phyloP scores from a whole-genome alignment of 2,329 filamentous ascomycete species.

The Metarhizium sp. region DNA sequence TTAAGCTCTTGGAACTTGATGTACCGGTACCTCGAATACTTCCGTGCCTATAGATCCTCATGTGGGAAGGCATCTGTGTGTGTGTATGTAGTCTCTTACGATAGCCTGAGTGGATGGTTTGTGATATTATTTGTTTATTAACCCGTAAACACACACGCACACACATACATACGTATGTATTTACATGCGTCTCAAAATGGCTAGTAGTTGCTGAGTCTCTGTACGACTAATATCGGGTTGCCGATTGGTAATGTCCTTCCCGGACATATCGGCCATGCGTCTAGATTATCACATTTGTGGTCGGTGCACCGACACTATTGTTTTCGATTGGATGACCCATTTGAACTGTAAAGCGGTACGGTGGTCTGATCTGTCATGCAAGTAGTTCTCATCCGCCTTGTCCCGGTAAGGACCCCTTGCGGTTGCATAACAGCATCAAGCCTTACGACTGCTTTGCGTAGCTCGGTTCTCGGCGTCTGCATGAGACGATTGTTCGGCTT shows the following conservation, averaged over 20 bases:
- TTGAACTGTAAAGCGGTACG: not conserved
- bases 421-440: not conserved
- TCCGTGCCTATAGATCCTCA: not conserved
- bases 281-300: not conserved
- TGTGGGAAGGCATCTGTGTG: not conserved
- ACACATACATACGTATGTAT: not conserved
- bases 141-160: not conserved
- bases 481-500: not conserved
- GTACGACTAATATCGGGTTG: not conserved
- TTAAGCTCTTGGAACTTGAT: not conserved
- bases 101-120: not conserved
- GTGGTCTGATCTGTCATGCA: not conserved
- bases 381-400: not conserved
- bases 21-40: no score
- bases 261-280: not conserved
- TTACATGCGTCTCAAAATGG: not conserved
- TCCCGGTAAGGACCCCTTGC: not conserved
- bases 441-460: not conserved
- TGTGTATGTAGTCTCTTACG: not conserved
- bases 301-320: not conserved
- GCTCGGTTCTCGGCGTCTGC: no score
- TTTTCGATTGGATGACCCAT: not conserved
- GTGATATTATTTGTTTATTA: not conserved
- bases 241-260: not conserved
- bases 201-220: not conserved